phyloP scores from a whole-genome alignment of 331 rosid species.

The Quercus phellos region DNA sequence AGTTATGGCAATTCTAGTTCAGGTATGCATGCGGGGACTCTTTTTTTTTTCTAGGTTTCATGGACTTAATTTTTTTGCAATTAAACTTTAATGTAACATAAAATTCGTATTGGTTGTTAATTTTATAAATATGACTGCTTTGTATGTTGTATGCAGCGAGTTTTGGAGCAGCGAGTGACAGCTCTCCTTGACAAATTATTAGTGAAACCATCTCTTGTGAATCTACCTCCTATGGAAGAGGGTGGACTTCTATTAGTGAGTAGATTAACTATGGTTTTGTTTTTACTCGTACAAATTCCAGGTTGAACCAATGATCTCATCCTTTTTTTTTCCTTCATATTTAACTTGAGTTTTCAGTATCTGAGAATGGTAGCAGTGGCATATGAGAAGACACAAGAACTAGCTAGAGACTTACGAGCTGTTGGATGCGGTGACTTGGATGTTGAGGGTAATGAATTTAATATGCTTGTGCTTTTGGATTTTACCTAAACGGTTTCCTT shows the following conservation, averaged over 20 bases:
- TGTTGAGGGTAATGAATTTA: slow-evolving; percentile 74
- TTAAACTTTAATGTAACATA: background rate
- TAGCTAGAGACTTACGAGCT: slow-evolving; percentile 80
- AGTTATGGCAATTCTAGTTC: slow-evolving; percentile 96
- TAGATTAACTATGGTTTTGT: slow-evolving; percentile 21
- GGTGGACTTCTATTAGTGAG: slow-evolving; percentile 94
- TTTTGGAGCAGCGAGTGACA: slow-evolving; percentile 87
- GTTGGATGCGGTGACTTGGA: slow-evolving; percentile 99
- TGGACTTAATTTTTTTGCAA: background rate
- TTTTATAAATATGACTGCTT: background rate
- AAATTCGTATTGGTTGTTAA: slow-evolving; percentile 5
- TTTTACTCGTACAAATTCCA: slow-evolving; percentile 14
- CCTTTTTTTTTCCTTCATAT: slow-evolving; percentile 27
- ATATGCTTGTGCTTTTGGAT: background rate
- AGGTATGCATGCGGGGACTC: slow-evolving; percentile 48
- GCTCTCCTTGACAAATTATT: slow-evolving; percentile 84
- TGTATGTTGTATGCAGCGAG: slow-evolving; percentile 60
- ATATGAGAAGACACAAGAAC: slow-evolving; percentile 94
- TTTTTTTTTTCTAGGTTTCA: background rate
- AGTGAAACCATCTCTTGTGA: slow-evolving; percentile 87
- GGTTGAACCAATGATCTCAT: slow-evolving; percentile 17
- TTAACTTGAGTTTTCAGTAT: slow-evolving; percentile 68
- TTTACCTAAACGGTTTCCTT: background rate
- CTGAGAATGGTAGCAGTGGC: slow-evolving; percentile 98
- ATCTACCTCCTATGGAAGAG: slow-evolving; percentile 88